These are phyloP conservation scores for Curvularia verruculosa DNA, from an alignment of 2,329 filamentous ascomycete genomes.

Conservation along the genomic window DNA sequence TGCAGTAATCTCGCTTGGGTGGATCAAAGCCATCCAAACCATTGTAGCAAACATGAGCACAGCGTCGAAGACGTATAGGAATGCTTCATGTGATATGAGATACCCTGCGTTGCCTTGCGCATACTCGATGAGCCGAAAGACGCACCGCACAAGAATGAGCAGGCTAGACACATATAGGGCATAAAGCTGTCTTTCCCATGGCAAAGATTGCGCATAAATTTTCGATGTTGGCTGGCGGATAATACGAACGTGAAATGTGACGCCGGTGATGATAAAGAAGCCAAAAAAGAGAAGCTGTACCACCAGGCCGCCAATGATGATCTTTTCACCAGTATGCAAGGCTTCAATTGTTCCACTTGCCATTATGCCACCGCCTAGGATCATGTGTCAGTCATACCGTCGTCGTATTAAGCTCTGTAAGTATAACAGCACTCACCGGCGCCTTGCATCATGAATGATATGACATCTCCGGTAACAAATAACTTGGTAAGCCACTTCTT, in stretches of 20 bases:
- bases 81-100: conserved; percentile 53
- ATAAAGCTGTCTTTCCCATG: conserved; percentile 47
- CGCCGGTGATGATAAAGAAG: conserved; percentile 50
- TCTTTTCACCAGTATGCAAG: conserved; percentile 46
- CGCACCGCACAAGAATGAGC: conserved; percentile 57
- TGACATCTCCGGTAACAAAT: conserved; percentile 54
- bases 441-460: conserved; percentile 53
- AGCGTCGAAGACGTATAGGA: conserved; percentile 56
- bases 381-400: not conserved
- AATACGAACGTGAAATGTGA: conserved; percentile 21
- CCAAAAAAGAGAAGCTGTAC: conserved; percentile 58
- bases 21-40: conserved; percentile 17
- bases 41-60: conserved; percentile 53
- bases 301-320: conserved; percentile 55
- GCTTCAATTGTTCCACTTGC: conserved; percentile 30
- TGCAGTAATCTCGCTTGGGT: conserved; percentile 4
- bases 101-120: conserved; percentile 53
- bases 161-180: conserved; percentile 53
- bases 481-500: conserved; percentile 51
- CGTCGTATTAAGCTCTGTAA: not conserved
- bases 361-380: conserved; percentile 47
- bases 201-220: conserved; percentile 9
- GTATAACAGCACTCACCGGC: conserved; percentile 8
- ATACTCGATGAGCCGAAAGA: conserved; percentile 60
- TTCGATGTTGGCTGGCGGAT: conserved; percentile 1